A percentile compares a stretch with the other conserved stretches of the same genome.
phyloP scores from a whole-genome alignment of 371 early-diverging fungal genomes.

The Lichtheimia ornata region DNA sequence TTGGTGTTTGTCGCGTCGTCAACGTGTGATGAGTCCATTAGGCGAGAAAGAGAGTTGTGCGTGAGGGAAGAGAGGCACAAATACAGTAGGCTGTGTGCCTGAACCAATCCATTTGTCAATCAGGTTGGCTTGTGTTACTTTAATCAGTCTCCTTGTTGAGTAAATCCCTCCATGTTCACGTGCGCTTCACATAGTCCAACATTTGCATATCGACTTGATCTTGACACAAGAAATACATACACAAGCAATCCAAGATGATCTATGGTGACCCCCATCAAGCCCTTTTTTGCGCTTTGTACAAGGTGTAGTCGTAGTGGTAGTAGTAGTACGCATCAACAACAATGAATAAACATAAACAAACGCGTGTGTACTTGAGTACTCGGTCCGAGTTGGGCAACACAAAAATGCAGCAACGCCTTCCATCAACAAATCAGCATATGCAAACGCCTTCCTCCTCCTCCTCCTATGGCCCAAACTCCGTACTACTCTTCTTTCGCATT shows the following conservation, averaged over 20 bases:
- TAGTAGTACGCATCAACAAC: too few species aligned
- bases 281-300: too few species aligned
- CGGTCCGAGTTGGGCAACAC: neutral
- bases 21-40: neutral
- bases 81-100: too few species aligned
- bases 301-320: too few species aligned
- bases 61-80: neutral
- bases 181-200: neutral
- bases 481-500: neutral
- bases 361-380: too few species aligned
- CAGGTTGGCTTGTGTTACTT: neutral
- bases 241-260: too few species aligned
- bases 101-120: too few species aligned
- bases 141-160: neutral
- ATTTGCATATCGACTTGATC: neutral
- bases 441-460: neutral
- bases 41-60: conserved; percentile 1
- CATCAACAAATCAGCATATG: neutral
- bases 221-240: neutral
- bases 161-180: neutral
- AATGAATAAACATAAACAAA: too few species aligned
- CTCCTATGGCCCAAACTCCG: neutral
- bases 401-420: neutral
- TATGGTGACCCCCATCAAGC: too few species aligned
- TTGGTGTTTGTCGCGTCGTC: conserved; percentile 4